Base-by-base conservation (phyloP, 2,329 filamentous ascomycete genomes). In the Onygenales sp. region DNA sequence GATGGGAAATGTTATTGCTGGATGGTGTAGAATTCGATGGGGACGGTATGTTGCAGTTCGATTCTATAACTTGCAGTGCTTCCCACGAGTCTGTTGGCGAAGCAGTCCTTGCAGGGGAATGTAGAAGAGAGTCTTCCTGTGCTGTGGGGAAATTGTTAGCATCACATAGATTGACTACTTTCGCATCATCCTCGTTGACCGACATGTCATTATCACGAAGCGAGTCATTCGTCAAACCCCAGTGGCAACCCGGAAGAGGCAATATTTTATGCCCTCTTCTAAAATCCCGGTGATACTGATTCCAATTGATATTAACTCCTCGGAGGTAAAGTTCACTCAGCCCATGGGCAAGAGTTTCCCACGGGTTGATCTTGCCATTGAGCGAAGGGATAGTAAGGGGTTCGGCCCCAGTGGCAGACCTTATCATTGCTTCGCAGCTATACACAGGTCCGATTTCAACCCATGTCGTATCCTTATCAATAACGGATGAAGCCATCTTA, bases 381-480 rank as follows among this genome's bases (percentile, higher is more conserved):
- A 87, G 72, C 2, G 84, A 82, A 2, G 83, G 77, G 9, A 80
- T 75, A 11, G 79, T 77, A 42, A 78, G 73, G 31, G 77, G 79
- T 8, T 74, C 70, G 5, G 71, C 67, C 31, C 78, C 78, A 52
- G 86, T 76, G 4, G 79, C 81, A 13, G 80, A 77, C 71, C 84
- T 85, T 58, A 88, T 77, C 77, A 89, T 83, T 55, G 79, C 79
- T 44, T 78, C 77, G 67, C 81, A 86, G 11, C 88, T 79, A 0
- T 85, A 84, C 61, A 88, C 83, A 39, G 86, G 85, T n/a, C 86
- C 86, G 57, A 89, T 71, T 65, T 90, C 86, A 53, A 90, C 72
- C 80, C 82, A 88, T 33, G 83, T 76, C 5, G 84, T 86, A 69
- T 83, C 81, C 57, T 83, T 80, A 57, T 84, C 77, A 46, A 87